Percentiles rank a stretch among this genome's conserved stretches.
Conservation (phyloP, 495 filamentous ascomycete genomes). For the Tuber magnatum region DNA sequence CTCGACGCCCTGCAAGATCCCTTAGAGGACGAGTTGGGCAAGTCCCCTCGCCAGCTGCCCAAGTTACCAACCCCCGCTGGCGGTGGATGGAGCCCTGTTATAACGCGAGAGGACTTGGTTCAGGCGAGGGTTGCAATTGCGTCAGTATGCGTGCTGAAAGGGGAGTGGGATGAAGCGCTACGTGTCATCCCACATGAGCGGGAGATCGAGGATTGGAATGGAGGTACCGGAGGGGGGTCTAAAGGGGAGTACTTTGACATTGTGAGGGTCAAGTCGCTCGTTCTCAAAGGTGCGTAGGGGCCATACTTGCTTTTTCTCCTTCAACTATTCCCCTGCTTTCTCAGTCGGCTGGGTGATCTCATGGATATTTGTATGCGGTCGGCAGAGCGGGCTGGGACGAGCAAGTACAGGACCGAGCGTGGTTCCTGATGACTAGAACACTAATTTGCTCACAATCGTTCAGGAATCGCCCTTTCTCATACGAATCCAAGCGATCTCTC, state of each 20-base stretch:
- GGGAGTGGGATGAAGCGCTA: constrained; percentile 36
- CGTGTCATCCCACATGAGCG: constrained; percentile 23
- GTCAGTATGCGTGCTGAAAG: constrained; percentile 32
- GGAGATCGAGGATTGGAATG: constrained; percentile 34
- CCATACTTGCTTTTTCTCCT: background rate
- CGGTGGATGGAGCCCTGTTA: constrained; percentile 24
- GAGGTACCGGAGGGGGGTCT: constrained; percentile 19
- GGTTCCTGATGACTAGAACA: background rate
- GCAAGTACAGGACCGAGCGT: constrained; percentile 24
- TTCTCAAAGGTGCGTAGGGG: constrained; percentile 38
- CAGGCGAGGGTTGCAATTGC: constrained; percentile 34
- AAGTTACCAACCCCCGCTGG: constrained; percentile 35
- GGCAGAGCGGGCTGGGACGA: constrained; percentile 26
- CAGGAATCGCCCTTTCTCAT: constrained; percentile 37
- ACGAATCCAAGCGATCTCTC: constrained; percentile 32
- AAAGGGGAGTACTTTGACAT: constrained; percentile 38
- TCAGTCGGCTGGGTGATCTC: constrained; percentile 33
- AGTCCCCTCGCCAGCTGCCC: constrained; percentile 17
- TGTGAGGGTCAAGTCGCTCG: constrained; percentile 38
- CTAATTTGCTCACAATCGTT: constrained; percentile 7
- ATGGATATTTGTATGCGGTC: constrained; percentile 21
- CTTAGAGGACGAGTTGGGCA: constrained; percentile 26
- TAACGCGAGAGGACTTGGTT: constrained; percentile 35
- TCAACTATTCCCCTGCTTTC: background rate
- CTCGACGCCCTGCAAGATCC: constrained; percentile 33